A percentile compares a stretch with the other conserved stretches of the same genome.
These are phyloP conservation scores for Lycium ferocissimum DNA, from an alignment of 257 asterid species.

Conservation along the genomic window DNA sequence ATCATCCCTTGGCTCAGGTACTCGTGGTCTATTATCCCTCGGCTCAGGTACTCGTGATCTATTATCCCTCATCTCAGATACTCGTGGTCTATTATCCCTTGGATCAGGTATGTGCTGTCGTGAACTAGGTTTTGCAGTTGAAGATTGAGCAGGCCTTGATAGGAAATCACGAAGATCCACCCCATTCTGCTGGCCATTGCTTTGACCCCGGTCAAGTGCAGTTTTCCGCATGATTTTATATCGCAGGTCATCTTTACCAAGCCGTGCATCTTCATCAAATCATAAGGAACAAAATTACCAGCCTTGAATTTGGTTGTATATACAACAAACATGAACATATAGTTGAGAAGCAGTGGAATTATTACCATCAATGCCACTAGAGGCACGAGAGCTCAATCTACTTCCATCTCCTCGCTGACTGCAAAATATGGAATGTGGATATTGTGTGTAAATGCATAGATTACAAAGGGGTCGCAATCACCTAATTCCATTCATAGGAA, in stretches of 20 bases:
- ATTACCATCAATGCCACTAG: constrained; percentile 62
- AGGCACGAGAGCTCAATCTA: constrained; percentile 40
- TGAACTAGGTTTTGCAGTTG: constrained; percentile 50
- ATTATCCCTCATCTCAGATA: constrained; percentile 23
- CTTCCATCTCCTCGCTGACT: constrained; percentile 65
- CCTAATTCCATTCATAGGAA: not conserved
- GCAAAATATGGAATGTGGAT: constrained; percentile 44
- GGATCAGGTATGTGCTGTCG: constrained; percentile 45
- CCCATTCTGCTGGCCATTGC: constrained; percentile 50
- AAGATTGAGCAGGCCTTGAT: constrained; percentile 87
- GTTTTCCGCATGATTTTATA: constrained; percentile 71
- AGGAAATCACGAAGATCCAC: constrained; percentile 79
- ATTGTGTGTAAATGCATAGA: not conserved
- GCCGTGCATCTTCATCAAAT: constrained; percentile 52
- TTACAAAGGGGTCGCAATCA: not conserved
- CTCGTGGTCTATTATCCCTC: constrained; percentile 44
- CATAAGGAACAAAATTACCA: constrained; percentile 37
- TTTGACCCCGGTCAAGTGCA: constrained; percentile 52
- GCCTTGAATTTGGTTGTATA: constrained; percentile 33
- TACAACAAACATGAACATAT: constrained; percentile 30
- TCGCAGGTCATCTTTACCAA: constrained; percentile 79
- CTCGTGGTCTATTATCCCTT: constrained; percentile 24
- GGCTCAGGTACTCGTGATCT: constrained; percentile 51
- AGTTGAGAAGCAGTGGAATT: constrained; percentile 26
- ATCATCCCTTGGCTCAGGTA: constrained; percentile 28